Percentiles rank a stretch among this genome's conserved stretches.
phyloP scores from a whole-genome alignment of 2,329 filamentous ascomycete species.

The Waltergamsia citrina region DNA sequence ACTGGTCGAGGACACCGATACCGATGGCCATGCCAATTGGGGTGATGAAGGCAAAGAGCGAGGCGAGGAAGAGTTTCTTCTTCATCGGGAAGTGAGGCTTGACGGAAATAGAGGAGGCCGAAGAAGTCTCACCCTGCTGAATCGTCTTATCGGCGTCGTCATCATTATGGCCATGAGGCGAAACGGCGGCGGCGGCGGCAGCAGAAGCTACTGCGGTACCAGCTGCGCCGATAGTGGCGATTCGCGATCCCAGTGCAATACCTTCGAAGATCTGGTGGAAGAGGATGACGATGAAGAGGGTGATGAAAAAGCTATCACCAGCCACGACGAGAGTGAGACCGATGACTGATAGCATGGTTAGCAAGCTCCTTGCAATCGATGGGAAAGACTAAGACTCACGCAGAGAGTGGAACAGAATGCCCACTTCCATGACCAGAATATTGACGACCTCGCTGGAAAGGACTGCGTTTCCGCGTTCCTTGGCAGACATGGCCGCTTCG shows the following conservation, averaged over 20 bases:
- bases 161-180: slow-evolving; percentile 6
- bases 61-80: slow-evolving; percentile 52
- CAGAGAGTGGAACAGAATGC: slow-evolving; percentile 67
- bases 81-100: slow-evolving; percentile 21
- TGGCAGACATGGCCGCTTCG: slow-evolving; percentile 12
- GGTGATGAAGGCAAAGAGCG: slow-evolving; percentile 60
- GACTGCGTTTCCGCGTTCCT: slow-evolving; percentile 13
- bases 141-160: slow-evolving; percentile 14
- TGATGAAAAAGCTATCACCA: slow-evolving; percentile 44
- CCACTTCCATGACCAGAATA: slow-evolving; percentile 62
- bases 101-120: slow-evolving; percentile 7
- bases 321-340: slow-evolving; percentile 54
- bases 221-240: slow-evolving; percentile 44
- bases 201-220: neutral
- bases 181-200: slow-evolving; percentile 9
- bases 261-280: slow-evolving; percentile 77
- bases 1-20: slow-evolving; percentile 57
- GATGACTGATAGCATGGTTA: slow-evolving; percentile 36
- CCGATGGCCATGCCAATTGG: slow-evolving; percentile 76
- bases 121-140: slow-evolving; percentile 3
- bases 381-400: slow-evolving; percentile 28
- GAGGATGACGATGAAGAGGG: slow-evolving; percentile 57
- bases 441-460: slow-evolving; percentile 41
- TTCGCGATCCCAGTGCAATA: slow-evolving; percentile 62
- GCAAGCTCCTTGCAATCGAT: neutral